Evolutionary conservation across 2,329 filamentous ascomycete genomes (phyloP).

Genomic region (Paecilomyces sp.): DNA sequence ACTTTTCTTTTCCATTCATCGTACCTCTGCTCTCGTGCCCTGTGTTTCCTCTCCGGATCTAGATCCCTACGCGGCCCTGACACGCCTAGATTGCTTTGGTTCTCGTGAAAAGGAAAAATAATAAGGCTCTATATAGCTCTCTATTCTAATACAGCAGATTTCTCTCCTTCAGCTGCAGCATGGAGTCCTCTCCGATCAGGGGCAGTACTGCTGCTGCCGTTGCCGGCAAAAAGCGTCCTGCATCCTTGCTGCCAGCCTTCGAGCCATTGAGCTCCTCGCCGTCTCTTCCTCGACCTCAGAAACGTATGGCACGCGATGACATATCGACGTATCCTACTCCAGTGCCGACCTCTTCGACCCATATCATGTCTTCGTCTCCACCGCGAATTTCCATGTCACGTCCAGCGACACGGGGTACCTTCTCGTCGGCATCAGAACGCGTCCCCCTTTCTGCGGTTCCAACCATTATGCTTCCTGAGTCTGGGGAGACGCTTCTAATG

Average conservation of each 20-base stretch:
- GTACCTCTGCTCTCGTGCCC: constrained; percentile 4
- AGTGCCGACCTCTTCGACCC: constrained; percentile 86
- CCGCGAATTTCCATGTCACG: constrained; percentile 46
- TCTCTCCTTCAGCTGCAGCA: constrained; percentile 13
- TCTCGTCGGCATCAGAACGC: constrained; percentile 58
- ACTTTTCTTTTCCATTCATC: constrained; percentile 5
- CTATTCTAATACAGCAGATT: constrained; percentile 3
- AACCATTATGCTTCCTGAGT: constrained; percentile 70
- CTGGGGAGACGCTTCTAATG: constrained; percentile 77
- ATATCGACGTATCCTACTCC: constrained; percentile 78
- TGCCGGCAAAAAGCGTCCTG: constrained; percentile 40
- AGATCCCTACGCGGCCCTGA: constrained; percentile 10
- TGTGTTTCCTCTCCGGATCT: constrained; percentile 7
- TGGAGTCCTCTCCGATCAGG: constrained; percentile 36
- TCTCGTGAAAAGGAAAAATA: neutral
- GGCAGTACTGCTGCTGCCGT: constrained; percentile 24
- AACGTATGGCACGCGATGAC: constrained; percentile 39
- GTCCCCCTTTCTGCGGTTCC: constrained; percentile 76
- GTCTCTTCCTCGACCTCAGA: constrained; percentile 39
- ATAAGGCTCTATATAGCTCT: constrained; percentile 7
- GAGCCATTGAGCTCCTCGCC: constrained; percentile 44
- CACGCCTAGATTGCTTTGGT: constrained; percentile 17
- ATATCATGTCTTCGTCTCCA: constrained; percentile 81
- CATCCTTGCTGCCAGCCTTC: constrained; percentile 42
- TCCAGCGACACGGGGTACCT: constrained; percentile 55